A percentile compares a stretch with the other conserved stretches of the same genome.
These are phyloP conservation scores for Phytopythium kandeliae DNA, from an alignment of 352 stramenopile species.

Conservation along the genomic window DNA sequence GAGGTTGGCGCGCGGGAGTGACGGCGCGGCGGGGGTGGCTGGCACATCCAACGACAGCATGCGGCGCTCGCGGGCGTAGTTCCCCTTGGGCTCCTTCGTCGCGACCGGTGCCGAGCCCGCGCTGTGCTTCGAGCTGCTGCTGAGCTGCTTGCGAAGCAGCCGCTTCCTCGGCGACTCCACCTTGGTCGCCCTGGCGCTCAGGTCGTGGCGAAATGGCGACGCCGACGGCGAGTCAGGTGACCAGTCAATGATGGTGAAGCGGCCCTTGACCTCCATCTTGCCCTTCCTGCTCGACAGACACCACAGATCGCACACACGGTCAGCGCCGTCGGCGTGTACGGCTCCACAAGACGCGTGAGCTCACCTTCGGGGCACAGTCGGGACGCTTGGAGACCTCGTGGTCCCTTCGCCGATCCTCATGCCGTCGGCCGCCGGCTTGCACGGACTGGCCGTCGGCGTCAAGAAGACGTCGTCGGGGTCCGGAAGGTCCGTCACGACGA, in stretches of 20 bases:
- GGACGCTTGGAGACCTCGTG: neutral
- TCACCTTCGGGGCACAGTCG: slow-evolving; percentile 1
- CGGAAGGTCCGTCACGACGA: slow-evolving; percentile 68
- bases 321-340: too few species aligned
- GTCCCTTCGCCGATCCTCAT: neutral
- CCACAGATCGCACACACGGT: neutral
- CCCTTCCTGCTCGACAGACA: slow-evolving; percentile 20
- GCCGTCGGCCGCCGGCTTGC: neutral
- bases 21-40: slow-evolving; percentile 5
- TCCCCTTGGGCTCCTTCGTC: neutral
- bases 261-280: slow-evolving; percentile 65
- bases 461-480: slow-evolving; percentile 27
- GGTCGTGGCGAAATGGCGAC: slow-evolving; percentile 10
- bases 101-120: neutral
- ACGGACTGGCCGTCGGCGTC: slow-evolving; percentile 7
- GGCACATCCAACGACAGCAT: slow-evolving; percentile 1
- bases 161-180: slow-evolving; percentile 5
- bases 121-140: neutral
- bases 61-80: slow-evolving; percentile 2
- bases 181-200: neutral
- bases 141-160: slow-evolving; percentile 8
- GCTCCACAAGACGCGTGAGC: neutral
- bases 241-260: slow-evolving; percentile 82
- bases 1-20: slow-evolving; percentile 32
- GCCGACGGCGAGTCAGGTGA: slow-evolving; percentile 48